phyloP scores from a whole-genome alignment of 768 basidiomycete species.

The Suillus decipiens region DNA sequence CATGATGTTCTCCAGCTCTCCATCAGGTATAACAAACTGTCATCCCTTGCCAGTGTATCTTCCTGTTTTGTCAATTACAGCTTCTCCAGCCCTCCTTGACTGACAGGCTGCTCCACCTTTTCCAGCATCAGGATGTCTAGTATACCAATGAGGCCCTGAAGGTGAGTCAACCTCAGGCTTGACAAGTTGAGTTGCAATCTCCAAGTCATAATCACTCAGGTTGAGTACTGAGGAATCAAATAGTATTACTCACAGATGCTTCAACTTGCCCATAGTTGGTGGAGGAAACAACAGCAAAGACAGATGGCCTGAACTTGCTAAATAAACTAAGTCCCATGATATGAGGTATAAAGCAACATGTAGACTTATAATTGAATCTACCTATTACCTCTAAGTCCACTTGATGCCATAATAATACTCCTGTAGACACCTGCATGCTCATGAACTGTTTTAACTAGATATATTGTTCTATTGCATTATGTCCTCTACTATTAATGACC shows the following conservation, averaged over 20 bases:
- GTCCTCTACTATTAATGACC: background rate
- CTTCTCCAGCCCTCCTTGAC: background rate
- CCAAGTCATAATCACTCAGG: background rate
- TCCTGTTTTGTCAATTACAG: background rate
- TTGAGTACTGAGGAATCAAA: background rate
- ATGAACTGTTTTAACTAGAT: background rate
- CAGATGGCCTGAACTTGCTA: background rate
- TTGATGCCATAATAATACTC: background rate
- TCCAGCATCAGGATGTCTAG: background rate
- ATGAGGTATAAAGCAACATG: background rate
- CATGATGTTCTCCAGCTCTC: background rate
- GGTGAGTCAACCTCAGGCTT: background rate
- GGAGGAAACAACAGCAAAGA: background rate
- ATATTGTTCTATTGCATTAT: background rate
- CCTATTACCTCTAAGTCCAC: background rate
- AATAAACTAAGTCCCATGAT: background rate
- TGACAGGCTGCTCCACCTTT: background rate
- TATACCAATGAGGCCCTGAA: background rate
- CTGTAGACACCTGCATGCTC: background rate
- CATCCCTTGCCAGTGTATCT: background rate
- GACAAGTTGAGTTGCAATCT: background rate
- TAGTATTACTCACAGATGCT: background rate
- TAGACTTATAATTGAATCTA: too few relatives aligned
- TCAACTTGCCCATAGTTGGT: background rate
- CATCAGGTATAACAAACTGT: constrained; percentile 5